Evolutionary conservation across 306 rosid genomes (phyloP), one percentile per base, ranked within the genome.

Genomic region (Purshia tridentata): DNA sequence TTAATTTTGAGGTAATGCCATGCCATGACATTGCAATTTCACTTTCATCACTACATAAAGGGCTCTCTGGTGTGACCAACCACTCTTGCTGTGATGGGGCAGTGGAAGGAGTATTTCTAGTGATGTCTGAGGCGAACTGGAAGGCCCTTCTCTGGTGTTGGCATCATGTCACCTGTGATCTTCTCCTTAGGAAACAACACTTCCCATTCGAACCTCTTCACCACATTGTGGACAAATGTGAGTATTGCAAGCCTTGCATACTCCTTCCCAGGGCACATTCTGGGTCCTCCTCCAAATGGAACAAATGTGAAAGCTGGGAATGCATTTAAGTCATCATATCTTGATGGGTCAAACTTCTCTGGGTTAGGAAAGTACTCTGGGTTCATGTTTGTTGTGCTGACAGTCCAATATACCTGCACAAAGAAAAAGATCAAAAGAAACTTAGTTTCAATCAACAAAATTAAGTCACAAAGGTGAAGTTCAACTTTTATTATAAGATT

Each of bases 221-320:
- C 82, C 39, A 77, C 80, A 20, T 73, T 74, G 81, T 82, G 80
- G 37, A 82, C 79, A 16, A 77, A 82, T 8, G 81, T 78, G 60
- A 82, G 82, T 1, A 82, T 82, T 6, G 79, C 82, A 0, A 77
- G 77, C 40, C 85, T 45, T 3, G 85, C 85, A 45, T 82, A 82
- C 61, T 82, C 85, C 52, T 82, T 82, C 6, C 85, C 82, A 0
- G 85, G 85, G 53, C 85, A 77, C 80, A 78, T 74, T 53, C 85
- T 72, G 4, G 82, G 86, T 13, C 86, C 86, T 14, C 86, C 86
- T 48, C 82, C 86, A 9, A 74, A 82, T 20, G 86, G 86, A 12
- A 78, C 81, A 37, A 69, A 77, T 11, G 82, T 57, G 77, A 77
- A 82, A 0, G 82, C 50, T 49, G 82, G 80, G 68, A 77, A 66